Evolutionary conservation across 192 early-diverging fungal species (phyloP).

Genomic region (Allomyces macrogynus): DNA sequence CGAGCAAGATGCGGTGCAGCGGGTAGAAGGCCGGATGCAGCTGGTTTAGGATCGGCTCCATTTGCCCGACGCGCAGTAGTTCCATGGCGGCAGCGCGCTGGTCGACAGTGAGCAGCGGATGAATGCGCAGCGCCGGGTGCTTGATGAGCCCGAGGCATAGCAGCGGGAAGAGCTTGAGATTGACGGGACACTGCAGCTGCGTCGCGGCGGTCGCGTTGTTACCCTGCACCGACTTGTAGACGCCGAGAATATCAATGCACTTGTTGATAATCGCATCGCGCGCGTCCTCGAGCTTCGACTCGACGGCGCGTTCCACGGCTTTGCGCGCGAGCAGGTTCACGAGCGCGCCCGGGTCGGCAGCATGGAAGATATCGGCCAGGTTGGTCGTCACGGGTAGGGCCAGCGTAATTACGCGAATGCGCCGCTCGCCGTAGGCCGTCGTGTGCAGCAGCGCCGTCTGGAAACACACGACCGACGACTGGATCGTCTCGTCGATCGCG

Average conservation of each 20-base stretch:
- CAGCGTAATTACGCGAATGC: slow-evolving; percentile 81
- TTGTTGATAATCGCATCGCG: slow-evolving; percentile 79
- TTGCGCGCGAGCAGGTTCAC: slow-evolving; percentile 69
- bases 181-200: slow-evolving; percentile 64
- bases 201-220: slow-evolving; percentile 47
- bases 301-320: slow-evolving; percentile 71
- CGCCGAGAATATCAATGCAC: slow-evolving; percentile 64
- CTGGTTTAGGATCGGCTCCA: slow-evolving; percentile 11
- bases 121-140: slow-evolving; percentile 16
- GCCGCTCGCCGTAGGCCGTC: slow-evolving; percentile 65
- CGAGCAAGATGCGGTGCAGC: slow-evolving; percentile 46
- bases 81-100: slow-evolving; percentile 30
- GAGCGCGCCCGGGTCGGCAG: slow-evolving; percentile 68
- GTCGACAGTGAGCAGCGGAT: slow-evolving; percentile 2
- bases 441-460: slow-evolving; percentile 89
- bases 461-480: slow-evolving; percentile 64
- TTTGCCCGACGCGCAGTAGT: slow-evolving; percentile 12
- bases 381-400: slow-evolving; percentile 67
- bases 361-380: slow-evolving; percentile 56
- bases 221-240: slow-evolving; percentile 66
- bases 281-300: slow-evolving; percentile 78
- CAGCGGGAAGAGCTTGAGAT: slow-evolving; percentile 67
- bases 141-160: slow-evolving; percentile 65
- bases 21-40: slow-evolving; percentile 64
- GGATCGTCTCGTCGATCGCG: slow-evolving; percentile 51